Evolutionary conservation across 495 filamentous ascomycete genomes (phyloP), one percentile per base, ranked within the genome.

Genomic region (Lophiostoma macrostomum): DNA sequence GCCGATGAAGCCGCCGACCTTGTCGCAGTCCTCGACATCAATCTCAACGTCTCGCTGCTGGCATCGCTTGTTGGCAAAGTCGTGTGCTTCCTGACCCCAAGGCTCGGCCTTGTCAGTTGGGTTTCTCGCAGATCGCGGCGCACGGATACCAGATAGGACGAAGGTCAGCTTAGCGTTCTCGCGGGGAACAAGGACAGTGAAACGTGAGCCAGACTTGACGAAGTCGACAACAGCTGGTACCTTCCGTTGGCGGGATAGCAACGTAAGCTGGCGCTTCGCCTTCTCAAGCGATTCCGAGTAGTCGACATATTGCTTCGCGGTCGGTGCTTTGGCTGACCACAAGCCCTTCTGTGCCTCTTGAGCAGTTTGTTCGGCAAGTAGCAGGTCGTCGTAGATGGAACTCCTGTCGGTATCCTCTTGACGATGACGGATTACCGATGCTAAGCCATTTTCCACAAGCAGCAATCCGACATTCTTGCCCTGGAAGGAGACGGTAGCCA

Each of bases 41-140:
- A 99, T 88, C 72, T 97, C 93, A 34, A 95, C 91, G 64, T 99
- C 94, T 37, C 94, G 82, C 75, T 99, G 94, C 74, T 91, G 84
- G 71, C 85, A 88, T 32, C 88, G 84, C 45, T 79, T 84, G 68
- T 88, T 89, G 22, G 89, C 90, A 58, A 95, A 80, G 25, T 97
- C 90, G 42, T 94, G 80, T 1, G 91, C 93, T 72, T 99, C 94
- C 63, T 93, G 84, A 10, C 94, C 94, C 57, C 94, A 97, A 1
- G 94, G 93, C 71, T 99, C 94, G 3, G 82, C 83, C 50, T 86
- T 82, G 47, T 99, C 94, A 39, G 75, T 81, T 5, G 84, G 73
- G 43, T 84, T 86, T 23, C 94, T 82, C 19, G 89, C 88, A 53
- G 93, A 90, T 44, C 84, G 80, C 10, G 94, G 94, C n/a, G 88